A percentile compares a stretch with the other conserved stretches of the same genome.
These are phyloP conservation scores for Phytophthora pseudosyringae DNA, from an alignment of 352 stramenopile species.

Conservation along the genomic window DNA sequence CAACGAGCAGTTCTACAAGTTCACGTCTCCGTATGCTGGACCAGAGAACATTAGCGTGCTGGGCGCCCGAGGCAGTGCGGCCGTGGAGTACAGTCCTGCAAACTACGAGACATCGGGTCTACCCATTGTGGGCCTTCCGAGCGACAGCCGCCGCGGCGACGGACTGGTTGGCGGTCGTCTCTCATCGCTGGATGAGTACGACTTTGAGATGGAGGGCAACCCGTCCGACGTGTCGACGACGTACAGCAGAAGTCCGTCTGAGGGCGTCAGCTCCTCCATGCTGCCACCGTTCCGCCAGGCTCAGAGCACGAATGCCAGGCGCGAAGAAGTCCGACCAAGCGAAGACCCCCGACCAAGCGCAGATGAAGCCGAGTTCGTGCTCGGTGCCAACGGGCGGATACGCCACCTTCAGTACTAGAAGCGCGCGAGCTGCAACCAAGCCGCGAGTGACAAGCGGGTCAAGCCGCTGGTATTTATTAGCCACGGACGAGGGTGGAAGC, in stretches of 20 bases:
- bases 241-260: conserved; percentile 42
- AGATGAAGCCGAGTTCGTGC: conserved; percentile 40
- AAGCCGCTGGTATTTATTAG: conserved; percentile 39
- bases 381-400: conserved; percentile 36
- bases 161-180: conserved; percentile 50
- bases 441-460: conserved; percentile 12
- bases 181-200: conserved; percentile 73
- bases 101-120: conserved; percentile 33
- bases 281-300: conserved; percentile 60
- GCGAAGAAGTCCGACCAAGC: conserved; percentile 48
- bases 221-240: conserved; percentile 48
- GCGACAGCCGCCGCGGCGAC: conserved; percentile 43
- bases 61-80: conserved; percentile 37
- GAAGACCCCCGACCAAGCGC: conserved; percentile 43
- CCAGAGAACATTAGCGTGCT: conserved; percentile 37
- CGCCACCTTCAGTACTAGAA: conserved; percentile 31
- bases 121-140: conserved; percentile 40
- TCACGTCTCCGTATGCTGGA: conserved; percentile 47
- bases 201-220: conserved; percentile 41
- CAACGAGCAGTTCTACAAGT: conserved; percentile 54
- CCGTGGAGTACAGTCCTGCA: conserved; percentile 34
- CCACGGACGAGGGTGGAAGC: conserved; percentile 21
- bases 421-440: neutral
- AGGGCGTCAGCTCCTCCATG: conserved; percentile 24
- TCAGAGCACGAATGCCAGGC: conserved; percentile 53